Percentiles rank a stretch among this genome's conserved stretches.
phyloP scores from a whole-genome alignment of 148 eudicot species.

The Talinum fruticosum region DNA sequence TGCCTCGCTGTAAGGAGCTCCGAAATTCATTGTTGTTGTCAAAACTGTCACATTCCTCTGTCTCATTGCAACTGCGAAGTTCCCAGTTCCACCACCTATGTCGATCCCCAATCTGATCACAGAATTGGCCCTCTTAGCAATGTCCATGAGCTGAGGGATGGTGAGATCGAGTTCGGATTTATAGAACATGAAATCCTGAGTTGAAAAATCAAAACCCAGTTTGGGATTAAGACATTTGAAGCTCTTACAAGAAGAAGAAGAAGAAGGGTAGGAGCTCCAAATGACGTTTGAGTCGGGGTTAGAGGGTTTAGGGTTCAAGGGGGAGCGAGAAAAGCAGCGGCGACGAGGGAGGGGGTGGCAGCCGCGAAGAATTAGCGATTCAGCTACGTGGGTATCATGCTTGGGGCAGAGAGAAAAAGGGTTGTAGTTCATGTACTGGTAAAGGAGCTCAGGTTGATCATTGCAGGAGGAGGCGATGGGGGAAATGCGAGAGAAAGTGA shows the following conservation, averaged over 20 bases:
- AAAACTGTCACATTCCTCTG: conserved; percentile 56
- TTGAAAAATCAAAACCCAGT: conserved; percentile 50
- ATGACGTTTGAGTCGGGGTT: conserved; percentile 42
- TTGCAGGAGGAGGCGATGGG: conserved; percentile 71
- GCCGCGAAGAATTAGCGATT: conserved; percentile 70
- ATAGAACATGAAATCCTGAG: conserved; percentile 37
- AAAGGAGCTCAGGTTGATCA: conserved; percentile 54
- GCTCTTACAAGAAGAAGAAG: conserved; percentile 48
- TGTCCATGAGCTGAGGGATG: conserved; percentile 45
- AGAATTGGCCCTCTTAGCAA: conserved; percentile 30
- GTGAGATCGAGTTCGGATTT: conserved; percentile 72
- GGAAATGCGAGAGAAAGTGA: conserved; percentile 49
- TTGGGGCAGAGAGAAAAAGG: conserved; percentile 55
- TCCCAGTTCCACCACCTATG: conserved; percentile 74
- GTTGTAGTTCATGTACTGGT: conserved; percentile 75
- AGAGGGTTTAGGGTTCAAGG: conserved; percentile 24
- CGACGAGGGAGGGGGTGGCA: conserved; percentile 89
- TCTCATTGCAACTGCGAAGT: conserved; percentile 72
- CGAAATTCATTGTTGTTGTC: conserved; percentile 71
- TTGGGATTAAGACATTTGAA: conserved; percentile 57
- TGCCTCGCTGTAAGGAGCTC: conserved; percentile 69
- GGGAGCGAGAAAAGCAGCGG: conserved; percentile 53
- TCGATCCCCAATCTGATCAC: conserved; percentile 58
- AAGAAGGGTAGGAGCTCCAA: conserved; percentile 31
- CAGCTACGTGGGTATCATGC: conserved; percentile 42